These are phyloP conservation scores for Penicillium sp. DNA, from an alignment of 2,329 filamentous ascomycete genomes.

Conservation along the genomic window DNA sequence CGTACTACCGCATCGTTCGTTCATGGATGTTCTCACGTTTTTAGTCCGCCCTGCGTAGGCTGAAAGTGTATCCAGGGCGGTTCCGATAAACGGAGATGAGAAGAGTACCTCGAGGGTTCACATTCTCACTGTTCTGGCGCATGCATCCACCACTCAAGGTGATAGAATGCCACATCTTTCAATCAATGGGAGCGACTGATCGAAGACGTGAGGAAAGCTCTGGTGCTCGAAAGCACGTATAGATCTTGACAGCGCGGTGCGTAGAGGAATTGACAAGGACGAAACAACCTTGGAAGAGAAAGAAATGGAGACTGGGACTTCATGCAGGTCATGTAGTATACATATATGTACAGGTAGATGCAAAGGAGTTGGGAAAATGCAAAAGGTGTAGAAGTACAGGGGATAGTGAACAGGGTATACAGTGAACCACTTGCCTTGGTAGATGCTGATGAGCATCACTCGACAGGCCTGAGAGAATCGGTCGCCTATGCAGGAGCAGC, in stretches of 20 bases:
- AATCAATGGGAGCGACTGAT: conserved; percentile 47
- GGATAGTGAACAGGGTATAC: conserved; percentile 12
- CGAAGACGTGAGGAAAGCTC: conserved; percentile 53
- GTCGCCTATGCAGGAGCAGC: neutral
- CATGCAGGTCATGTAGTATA: conserved; percentile 24
- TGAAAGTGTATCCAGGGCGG: conserved; percentile 47
- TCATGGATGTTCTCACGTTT: conserved; percentile 54
- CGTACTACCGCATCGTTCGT: too few species aligned
- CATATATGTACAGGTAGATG: conserved; percentile 30
- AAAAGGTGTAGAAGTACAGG: conserved; percentile 22
- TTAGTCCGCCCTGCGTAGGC: conserved; percentile 59
- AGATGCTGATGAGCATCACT: neutral
- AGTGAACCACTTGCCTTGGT: conserved; percentile 8
- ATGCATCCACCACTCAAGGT: conserved; percentile 28
- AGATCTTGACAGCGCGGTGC: conserved; percentile 27
- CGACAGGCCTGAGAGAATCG: neutral
- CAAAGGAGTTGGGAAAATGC: conserved; percentile 7
- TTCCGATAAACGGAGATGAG: conserved; percentile 56
- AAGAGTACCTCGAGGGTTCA: conserved; percentile 37
- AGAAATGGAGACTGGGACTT: conserved; percentile 20
- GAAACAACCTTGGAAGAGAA: conserved; percentile 8
- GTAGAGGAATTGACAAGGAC: neutral
- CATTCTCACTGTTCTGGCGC: conserved; percentile 52
- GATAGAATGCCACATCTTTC: conserved; percentile 51
- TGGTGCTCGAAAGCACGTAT: conserved; percentile 54